phyloP scores from a whole-genome alignment of 2,329 filamentous ascomycete species.

The Zasmidium cellare region DNA sequence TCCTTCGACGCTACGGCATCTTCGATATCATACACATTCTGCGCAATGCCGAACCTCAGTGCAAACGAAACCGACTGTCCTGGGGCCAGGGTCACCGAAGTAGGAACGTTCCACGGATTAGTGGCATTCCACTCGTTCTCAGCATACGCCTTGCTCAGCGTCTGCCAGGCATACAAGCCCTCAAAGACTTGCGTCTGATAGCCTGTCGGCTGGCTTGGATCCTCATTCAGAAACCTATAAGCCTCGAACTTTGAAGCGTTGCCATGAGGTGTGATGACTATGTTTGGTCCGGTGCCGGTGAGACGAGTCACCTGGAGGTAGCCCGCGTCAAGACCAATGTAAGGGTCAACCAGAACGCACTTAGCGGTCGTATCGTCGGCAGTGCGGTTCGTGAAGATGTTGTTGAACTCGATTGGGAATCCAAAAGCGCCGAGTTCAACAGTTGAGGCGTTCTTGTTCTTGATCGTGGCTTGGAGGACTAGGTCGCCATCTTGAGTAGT shows the following conservation, averaged over 20 bases:
- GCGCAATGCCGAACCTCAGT: conserved; percentile 52
- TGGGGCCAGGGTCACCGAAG: conserved; percentile 47
- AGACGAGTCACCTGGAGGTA: conserved; percentile 57
- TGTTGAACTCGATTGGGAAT: conserved; percentile 63
- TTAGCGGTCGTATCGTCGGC: conserved; percentile 50
- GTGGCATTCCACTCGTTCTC: conserved; percentile 56
- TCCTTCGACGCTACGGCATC: conserved; percentile 44
- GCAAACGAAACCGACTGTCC: conserved; percentile 52
- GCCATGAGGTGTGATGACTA: conserved; percentile 56
- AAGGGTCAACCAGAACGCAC: conserved; percentile 60
- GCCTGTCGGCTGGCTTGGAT: conserved; percentile 34
- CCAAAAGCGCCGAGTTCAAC: conserved; percentile 60
- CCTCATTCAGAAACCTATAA: conserved; percentile 55
- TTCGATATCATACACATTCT: conserved; percentile 51
- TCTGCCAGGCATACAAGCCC: conserved; percentile 62
- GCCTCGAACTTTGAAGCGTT: conserved; percentile 54
- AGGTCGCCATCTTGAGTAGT: conserved; percentile 50
- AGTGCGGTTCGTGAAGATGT: conserved; percentile 57
- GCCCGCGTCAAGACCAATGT: conserved; percentile 61
- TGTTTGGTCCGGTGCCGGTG: conserved; percentile 53
- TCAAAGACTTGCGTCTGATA: conserved; percentile 60
- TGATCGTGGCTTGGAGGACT: conserved; percentile 53
- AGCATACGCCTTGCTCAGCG: conserved; percentile 55
- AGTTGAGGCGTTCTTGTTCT: conserved; percentile 40
- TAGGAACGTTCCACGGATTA: conserved; percentile 58